Evolutionary conservation across 306 rosid species (phyloP).

Genomic region (Quercus rubra): DNA sequence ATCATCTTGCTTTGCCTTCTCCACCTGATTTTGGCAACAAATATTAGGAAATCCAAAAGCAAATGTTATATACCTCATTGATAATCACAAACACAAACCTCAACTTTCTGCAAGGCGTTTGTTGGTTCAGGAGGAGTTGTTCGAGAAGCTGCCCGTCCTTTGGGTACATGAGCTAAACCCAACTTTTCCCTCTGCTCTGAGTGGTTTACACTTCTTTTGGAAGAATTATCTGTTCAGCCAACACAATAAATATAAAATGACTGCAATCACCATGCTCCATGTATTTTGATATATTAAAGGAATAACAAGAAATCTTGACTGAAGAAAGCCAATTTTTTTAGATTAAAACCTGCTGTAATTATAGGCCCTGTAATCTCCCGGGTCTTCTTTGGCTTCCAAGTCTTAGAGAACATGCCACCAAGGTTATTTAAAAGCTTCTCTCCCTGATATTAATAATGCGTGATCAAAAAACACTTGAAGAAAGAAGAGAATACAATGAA

Average conservation of each 20-base stretch:
- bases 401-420: slow-evolving; percentile 88
- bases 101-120: slow-evolving; percentile 58
- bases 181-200: slow-evolving; percentile 59
- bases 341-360: slow-evolving; percentile 60
- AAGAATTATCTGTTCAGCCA: slow-evolving; percentile 43
- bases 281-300: background rate
- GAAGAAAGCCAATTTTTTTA: background rate
- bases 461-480: background rate
- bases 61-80: slow-evolving; percentile 2
- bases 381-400: slow-evolving; percentile 88
- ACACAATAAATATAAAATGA: slow-evolving; percentile 3
- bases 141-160: slow-evolving; percentile 47
- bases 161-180: slow-evolving; percentile 55
- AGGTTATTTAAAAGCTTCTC: slow-evolving; percentile 91
- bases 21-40: slow-evolving; percentile 35
- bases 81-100: slow-evolving; percentile 37
- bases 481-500: background rate
- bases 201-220: slow-evolving; percentile 29
- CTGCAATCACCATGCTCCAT: background rate
- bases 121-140: slow-evolving; percentile 59
- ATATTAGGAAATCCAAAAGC: slow-evolving; percentile 2
- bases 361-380: slow-evolving; percentile 67
- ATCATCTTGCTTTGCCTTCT: slow-evolving; percentile 88
- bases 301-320: background rate
- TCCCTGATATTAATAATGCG: slow-evolving; percentile 46